Evolutionary conservation across 306 rosid species (phyloP), one percentile per base, ranked within the genome.

Genomic region (Notholithocarpus densiflorus): DNA sequence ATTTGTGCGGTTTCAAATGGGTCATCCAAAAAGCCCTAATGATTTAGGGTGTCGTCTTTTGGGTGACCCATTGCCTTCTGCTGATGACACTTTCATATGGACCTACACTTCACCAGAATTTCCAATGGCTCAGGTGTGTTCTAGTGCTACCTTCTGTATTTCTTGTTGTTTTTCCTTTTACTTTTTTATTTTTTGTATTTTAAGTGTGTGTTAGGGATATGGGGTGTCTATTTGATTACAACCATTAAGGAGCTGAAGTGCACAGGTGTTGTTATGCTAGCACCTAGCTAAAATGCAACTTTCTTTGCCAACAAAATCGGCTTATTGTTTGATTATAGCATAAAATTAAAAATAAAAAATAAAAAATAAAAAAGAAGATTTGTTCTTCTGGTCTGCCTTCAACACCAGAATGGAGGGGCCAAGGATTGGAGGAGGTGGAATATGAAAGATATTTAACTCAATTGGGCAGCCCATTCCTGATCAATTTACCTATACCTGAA

Each of bases 31-130:
- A 75, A 37, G 61, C 75, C 83, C 81, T 56, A 27, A 74, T 5
- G 86, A 82, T 48, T 29, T 61, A 17, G 77, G 48, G 68, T 14
- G 5, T 40, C 76, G 65, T 80, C 59, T 34, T 5, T 29, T 3
- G 37, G 26, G 70, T 11, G 75, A 78, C 34, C 62, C 76, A 12
- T 53, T 19, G 19, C 45, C 74, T 79, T 56, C 85, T 60, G 77
- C 32, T 55, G 90, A 84, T 9, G 89, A 89, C 18, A 61, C 53
- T 79, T 91, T 84, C 76, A 68, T 74, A 61, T 95, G 98, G 99
- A 93, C 97, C 26, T 91, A 93, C 87, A 87, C 90, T 73, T 95
- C 99, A 64, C 90, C 89, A 5, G 92, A 74, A 69, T 95, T 91
- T 84, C 88, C 89, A 66, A 95, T 95, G 99, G 75, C 86, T 84